Conservation (phyloP, 108 stramenopile species). For the Mediolabrus comicus region DNA sequence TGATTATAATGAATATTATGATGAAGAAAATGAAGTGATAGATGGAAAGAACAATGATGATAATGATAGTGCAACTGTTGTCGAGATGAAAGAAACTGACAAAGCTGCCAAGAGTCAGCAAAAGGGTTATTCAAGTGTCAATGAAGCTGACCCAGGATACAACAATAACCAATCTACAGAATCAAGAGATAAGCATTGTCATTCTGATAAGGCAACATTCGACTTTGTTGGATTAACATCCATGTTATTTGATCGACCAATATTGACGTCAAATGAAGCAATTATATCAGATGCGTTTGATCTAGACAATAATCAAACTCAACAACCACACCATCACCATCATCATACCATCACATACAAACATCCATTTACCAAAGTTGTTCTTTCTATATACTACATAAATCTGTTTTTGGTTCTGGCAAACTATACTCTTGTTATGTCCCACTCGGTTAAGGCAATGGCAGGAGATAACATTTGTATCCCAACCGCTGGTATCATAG, state of each 20-base stretch:
- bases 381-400: conserved; percentile 60
- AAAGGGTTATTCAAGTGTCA: conserved; percentile 15
- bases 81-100: not conserved
- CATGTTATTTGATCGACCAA: conserved; percentile 48
- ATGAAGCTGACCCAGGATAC: not conserved
- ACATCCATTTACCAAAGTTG: conserved; percentile 35
- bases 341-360: conserved; percentile 23
- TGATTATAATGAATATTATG: not conserved
- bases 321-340: conserved; percentile 1
- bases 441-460: conserved; percentile 61
- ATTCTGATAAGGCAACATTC: conserved; percentile 58
- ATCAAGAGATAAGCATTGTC: conserved; percentile 3
- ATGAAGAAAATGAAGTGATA: not conserved
- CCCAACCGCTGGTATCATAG: conserved; percentile 59
- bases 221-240: conserved; percentile 73
- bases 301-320: not conserved
- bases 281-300: not conserved
- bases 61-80: not conserved
- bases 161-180: conserved; percentile 10
- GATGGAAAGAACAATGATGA: not conserved
- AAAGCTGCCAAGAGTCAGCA: not conserved
- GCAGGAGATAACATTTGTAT: conserved; percentile 57
- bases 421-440: conserved; percentile 60
- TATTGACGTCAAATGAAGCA: not conserved
- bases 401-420: conserved; percentile 77